Percentiles rank a stretch among this genome's conserved stretches.
These are phyloP conservation scores for Puccinia novopanici DNA, from an alignment of 1,284 basidiomycete genomes.

Conservation along the genomic window DNA sequence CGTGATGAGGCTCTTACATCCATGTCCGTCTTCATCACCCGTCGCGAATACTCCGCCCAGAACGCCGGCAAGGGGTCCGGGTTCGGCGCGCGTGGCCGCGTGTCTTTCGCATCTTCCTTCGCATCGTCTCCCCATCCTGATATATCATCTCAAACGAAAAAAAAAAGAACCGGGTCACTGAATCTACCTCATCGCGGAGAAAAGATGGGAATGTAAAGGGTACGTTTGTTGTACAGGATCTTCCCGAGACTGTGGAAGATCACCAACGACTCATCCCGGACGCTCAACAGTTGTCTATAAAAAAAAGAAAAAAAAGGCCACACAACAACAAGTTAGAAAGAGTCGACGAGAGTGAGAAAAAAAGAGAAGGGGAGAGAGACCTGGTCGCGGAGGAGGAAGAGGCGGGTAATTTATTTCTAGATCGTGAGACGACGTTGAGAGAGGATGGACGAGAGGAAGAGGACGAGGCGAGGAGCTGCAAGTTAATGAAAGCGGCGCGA, in stretches of 20 bases:
- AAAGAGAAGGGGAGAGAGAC: not conserved
- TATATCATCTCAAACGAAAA: not conserved
- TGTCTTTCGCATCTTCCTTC: conserved; percentile 57
- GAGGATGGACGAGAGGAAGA: conserved; percentile 52
- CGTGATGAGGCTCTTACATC: conserved; percentile 9
- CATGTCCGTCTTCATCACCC: conserved; percentile 51
- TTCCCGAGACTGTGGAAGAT: conserved; percentile 93
- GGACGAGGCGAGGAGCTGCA: conserved; percentile 71
- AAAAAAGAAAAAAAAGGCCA: conserved; percentile 59
- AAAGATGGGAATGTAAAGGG: too few relatives aligned
- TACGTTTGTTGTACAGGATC: conserved; percentile 92
- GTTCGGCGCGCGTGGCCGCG: conserved; percentile 52
- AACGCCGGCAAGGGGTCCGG: conserved; percentile 49
- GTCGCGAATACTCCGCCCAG: conserved; percentile 53
- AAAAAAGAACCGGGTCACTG: too few relatives aligned
- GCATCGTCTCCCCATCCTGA: conserved; percentile 57
- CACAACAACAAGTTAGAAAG: not conserved
- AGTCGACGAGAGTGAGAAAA: too few relatives aligned
- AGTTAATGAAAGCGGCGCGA: conserved; percentile 83
- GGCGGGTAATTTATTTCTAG: conserved; percentile 52
- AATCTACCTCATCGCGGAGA: too few relatives aligned
- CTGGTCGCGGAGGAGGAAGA: not conserved
- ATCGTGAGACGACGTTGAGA: conserved; percentile 55
- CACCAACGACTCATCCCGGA: conserved; percentile 79
- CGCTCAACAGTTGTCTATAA: conserved; percentile 68